Evolutionary conservation across 331 rosid species (phyloP).

Genomic region (Acacia concinna): DNA sequence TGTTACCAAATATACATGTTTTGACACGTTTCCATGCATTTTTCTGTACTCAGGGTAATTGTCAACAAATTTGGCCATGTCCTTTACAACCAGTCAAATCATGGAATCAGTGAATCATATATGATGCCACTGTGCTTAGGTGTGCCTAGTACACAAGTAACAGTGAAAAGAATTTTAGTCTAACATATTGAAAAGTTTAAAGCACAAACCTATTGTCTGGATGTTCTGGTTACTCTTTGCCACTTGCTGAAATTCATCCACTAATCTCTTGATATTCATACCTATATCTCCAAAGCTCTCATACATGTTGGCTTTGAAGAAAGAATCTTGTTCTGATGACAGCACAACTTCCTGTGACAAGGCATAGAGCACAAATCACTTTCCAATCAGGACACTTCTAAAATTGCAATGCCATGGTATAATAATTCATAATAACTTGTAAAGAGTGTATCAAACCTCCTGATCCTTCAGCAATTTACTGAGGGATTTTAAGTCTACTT

Average conservation of each 20-base stretch:
- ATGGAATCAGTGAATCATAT: slow-evolving; percentile 24
- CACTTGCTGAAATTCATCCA: slow-evolving; percentile 87
- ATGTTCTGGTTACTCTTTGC: slow-evolving; percentile 87
- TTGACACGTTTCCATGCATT: slow-evolving; percentile 97
- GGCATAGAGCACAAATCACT: slow-evolving; percentile 21
- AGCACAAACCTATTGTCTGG: slow-evolving; percentile 85
- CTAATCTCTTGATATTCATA: slow-evolving; percentile 88
- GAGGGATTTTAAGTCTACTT: slow-evolving; percentile 74
- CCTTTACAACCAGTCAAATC: slow-evolving; percentile 61
- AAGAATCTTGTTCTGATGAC: slow-evolving; percentile 87
- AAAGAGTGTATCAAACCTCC: slow-evolving; percentile 44
- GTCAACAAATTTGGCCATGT: slow-evolving; percentile 97
- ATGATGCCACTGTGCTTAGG: slow-evolving; percentile 7
- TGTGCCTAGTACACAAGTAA: neutral
- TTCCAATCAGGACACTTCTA: slow-evolving; percentile 22
- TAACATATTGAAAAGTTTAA: slow-evolving; percentile 25
- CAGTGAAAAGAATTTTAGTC: slow-evolving; percentile 18
- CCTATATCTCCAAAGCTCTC: slow-evolving; percentile 98
- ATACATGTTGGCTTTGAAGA: slow-evolving; percentile 87
- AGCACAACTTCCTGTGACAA: slow-evolving; percentile 81
- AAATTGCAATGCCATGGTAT: slow-evolving; percentile 16
- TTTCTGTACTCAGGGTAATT: slow-evolving; percentile 94
- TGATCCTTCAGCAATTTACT: slow-evolving; percentile 52
- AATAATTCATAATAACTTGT: slow-evolving; percentile 1
- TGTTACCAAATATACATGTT: slow-evolving; percentile 88